Base-by-base conservation (phyloP, 768 basidiomycete species). In the Pleurotus sapidus region DNA sequence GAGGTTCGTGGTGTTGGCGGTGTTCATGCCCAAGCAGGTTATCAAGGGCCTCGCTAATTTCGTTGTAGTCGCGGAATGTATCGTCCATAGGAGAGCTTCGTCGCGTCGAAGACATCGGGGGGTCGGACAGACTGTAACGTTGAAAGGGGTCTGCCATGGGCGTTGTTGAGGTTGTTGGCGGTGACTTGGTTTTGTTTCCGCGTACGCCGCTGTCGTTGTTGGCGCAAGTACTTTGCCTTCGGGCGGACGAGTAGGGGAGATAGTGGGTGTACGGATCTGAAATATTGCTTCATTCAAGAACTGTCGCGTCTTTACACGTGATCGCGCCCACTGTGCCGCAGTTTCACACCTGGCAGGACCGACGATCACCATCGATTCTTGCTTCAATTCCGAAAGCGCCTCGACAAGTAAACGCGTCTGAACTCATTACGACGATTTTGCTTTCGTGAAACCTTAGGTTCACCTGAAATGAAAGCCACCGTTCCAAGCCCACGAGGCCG, bases 81-180 rank as follows among this genome's bases (percentile, higher is more conserved):
- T 54, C 51, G n/a, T 54, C 51, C n/a, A 54, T 40, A 14, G 51
- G 51, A 25, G 51, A 42, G 14, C 20, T 34, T 15, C 18, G 15
- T 6, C 42, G 45, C 38, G 51, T 17, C 6, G 38, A 38, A n/a
- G 37, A 20, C 20, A 46, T 46, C 25, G 53, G 58, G n/a, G 27
- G 9, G 46, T 55, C 49, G 5, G 58, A 37, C 27, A 46, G 46
- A 18, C 15, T 42, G 38, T 55, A 47, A 4, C 49, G 53, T 23
- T 24, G 39, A 18, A 24, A 23, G 39, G 18, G 39, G 15, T 23
- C n/a, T 5, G 7, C 3, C 20, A 18, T 54, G 51, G 27, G 3
- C 8, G 39, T 40, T 3, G 63, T 57, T 42, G 64, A 34, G 65
- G 66, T 54, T 71, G 69, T 49, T 64, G 62, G 18, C 73, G 49